Base-by-base conservation (phyloP, 148 eudicot genomes). In the Camellia japonica region DNA sequence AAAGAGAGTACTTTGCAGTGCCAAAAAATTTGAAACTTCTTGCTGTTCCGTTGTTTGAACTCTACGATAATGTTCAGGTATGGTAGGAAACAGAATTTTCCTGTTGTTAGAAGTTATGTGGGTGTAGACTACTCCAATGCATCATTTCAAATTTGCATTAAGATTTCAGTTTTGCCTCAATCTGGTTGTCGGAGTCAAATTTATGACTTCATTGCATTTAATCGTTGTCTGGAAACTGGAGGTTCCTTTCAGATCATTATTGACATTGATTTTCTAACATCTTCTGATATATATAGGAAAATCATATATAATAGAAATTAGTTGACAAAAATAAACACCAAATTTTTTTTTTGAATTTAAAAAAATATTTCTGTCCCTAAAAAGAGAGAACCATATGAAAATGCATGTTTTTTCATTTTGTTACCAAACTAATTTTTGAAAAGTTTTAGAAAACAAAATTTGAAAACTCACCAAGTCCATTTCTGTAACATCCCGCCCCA, bases 41-140 rank as follows among this genome's bases (percentile, higher is more conserved):
- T 80, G 99, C 99, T 86, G 99, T 96, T 59, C 99, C 99, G 38
- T 85, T 93, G 84, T 96, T 96, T 83, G 99, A 96, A 86, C 93
- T 93, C 6, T 96, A 96, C 73, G 99, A 93, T 84, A 93, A 96
- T 88, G 91, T 93, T 80, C 98, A 93, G 98, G 98, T 96, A 81
- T 70, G 82, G 41, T 5, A 7, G 13, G 11, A 52, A 38, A 20
- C 30, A 68, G 7, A 13, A 68, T 23, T 61, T 79, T 7, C 11
- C 9, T 46, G 11, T 41, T 67, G 47, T 6, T 1, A 47, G 51
- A 62, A 30, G 30, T 11, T 2, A 47, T 59, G 18, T 41, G 8
- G 0, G 43, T 59, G 67, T 47, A 19, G 43, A 51, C 38, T 1
- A 30, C 38, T 30, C 38, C 38, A 19, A 55, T 18, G 10, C 9